Evolutionary conservation across 2,329 filamentous ascomycete genomes (phyloP).

Genomic region (Epichloe scottii): DNA sequence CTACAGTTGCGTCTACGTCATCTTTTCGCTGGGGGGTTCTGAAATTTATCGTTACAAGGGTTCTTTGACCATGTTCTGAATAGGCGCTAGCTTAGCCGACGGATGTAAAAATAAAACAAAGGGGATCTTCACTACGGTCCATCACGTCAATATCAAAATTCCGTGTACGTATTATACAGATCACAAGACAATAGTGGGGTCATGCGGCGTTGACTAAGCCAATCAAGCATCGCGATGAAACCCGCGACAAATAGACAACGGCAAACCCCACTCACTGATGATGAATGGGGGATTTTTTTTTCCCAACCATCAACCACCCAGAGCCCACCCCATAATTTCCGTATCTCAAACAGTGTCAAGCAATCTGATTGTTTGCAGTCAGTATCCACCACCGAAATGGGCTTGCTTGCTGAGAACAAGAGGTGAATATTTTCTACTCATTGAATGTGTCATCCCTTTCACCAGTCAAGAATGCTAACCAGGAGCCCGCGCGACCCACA

Average conservation of each 20-base stretch:
- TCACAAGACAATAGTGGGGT: background rate
- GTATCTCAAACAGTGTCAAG: background rate
- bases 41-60: background rate
- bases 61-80: background rate
- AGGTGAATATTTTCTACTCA: slow-evolving; percentile 13
- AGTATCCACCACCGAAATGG: slow-evolving; percentile 17
- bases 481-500: slow-evolving; percentile 5
- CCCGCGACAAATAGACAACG: background rate
- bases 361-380: background rate
- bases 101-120: slow-evolving; percentile 1
- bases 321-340: background rate
- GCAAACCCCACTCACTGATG: background rate
- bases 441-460: no score
- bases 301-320: background rate
- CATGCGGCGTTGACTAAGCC: background rate
- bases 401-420: slow-evolving; percentile 23
- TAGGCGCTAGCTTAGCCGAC: background rate
- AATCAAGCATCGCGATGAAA: slow-evolving; percentile 1
- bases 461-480: background rate
- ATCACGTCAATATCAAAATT: no score
- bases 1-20: background rate
- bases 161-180: no score
- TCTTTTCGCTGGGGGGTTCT: background rate
- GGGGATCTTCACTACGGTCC: background rate
- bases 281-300: background rate